These are phyloP conservation scores for Sordaria brevicollis DNA, from an alignment of 495 filamentous ascomycete species.

Conservation along the genomic window DNA sequence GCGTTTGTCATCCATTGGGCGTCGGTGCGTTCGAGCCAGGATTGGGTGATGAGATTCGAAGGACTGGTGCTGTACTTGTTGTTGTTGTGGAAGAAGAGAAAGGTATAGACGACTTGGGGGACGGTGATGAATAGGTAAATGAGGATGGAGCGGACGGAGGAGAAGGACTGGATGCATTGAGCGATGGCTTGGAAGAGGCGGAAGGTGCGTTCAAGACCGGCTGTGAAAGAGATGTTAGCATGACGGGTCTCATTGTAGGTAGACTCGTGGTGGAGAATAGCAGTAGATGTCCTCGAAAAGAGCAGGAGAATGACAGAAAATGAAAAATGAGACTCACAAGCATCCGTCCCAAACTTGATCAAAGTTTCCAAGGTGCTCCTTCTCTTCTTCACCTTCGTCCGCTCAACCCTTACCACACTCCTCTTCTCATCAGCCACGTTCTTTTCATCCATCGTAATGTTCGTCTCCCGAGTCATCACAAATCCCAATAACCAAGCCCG, in stretches of 20 bases:
- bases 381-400: slow-evolving; percentile 1
- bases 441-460: not conserved
- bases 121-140: slow-evolving; percentile 9
- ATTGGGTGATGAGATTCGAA: too few relatives aligned
- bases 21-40: too few relatives aligned
- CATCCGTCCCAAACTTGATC: slow-evolving; percentile 32
- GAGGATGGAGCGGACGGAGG: slow-evolving; percentile 23
- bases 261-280: not conserved
- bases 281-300: not conserved
- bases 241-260: too few relatives aligned
- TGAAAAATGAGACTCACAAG: slow-evolving; percentile 19
- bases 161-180: slow-evolving; percentile 31
- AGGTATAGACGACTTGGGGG: slow-evolving; percentile 12
- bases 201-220: slow-evolving; percentile 52
- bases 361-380: slow-evolving; percentile 29
- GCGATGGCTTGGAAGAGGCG: slow-evolving; percentile 47
- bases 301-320: not conserved
- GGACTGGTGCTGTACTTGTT: slow-evolving; percentile 5
- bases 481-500: not conserved
- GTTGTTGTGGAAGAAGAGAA: not conserved
- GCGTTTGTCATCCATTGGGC: too few relatives aligned
- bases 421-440: not conserved
- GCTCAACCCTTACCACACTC: not conserved
- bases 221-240: slow-evolving; percentile 18
- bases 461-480: not conserved